A percentile compares a stretch with the other conserved stretches of the same genome.
These are phyloP conservation scores for Quercus mongolica DNA, from an alignment of 306 rosid genomes.

Conservation along the genomic window DNA sequence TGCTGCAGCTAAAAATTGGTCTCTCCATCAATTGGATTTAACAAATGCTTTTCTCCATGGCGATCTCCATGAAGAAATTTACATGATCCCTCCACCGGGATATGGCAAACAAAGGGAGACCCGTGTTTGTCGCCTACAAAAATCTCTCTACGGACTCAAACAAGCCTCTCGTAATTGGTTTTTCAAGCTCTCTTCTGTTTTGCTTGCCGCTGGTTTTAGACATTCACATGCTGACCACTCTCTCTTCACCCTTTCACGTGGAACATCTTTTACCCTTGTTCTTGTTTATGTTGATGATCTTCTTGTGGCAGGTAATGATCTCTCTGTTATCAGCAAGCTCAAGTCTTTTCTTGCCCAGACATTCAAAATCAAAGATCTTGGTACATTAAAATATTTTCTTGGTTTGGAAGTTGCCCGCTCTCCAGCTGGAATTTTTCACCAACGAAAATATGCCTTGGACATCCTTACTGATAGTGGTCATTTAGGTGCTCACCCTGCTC, in stretches of 20 bases:
- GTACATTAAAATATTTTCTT: not conserved
- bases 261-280: not conserved
- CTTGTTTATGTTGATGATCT: not conserved
- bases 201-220: not conserved
- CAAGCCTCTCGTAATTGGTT: conserved; percentile 5
- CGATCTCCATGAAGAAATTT: not conserved
- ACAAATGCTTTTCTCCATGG: not conserved
- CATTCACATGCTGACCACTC: not conserved
- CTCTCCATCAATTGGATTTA: conserved; percentile 9
- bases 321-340: not conserved
- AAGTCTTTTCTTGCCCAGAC: not conserved
- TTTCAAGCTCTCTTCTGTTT: not conserved
- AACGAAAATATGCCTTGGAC: not conserved
- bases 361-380: not conserved
- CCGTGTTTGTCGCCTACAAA: not conserved
- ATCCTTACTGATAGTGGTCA: not conserved
- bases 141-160: conserved; percentile 1
- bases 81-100: not conserved
- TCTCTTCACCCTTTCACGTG: not conserved
- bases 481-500: not conserved
- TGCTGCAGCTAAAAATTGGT: not conserved
- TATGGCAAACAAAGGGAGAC: not conserved
- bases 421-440: not conserved
- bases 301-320: not conserved
- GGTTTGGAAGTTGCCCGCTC: not conserved